These are phyloP conservation scores for Macadamia integrifolia DNA, from an alignment of 164 flowering plant species.

Conservation along the genomic window DNA sequence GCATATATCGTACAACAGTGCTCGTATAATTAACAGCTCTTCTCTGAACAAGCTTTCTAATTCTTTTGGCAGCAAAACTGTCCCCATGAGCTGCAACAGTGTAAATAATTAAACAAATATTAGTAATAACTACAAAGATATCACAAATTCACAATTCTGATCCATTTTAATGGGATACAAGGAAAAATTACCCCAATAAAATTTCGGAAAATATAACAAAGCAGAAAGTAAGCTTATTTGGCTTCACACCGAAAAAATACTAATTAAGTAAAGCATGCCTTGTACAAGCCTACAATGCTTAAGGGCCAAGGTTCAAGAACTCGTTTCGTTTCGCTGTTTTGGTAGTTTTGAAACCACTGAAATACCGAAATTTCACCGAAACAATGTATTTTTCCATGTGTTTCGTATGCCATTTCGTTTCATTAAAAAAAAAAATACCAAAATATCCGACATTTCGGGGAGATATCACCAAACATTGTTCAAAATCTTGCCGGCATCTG, in stretches of 20 bases:
- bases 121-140: background rate
- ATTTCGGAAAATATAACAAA: background rate
- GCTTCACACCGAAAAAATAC: too few relatives aligned
- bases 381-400: too few relatives aligned
- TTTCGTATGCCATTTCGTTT: too few relatives aligned
- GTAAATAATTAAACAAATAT: background rate
- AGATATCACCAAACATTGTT: too few relatives aligned
- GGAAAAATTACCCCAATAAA: background rate
- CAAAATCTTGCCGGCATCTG: too few relatives aligned
- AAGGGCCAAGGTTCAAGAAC: too few relatives aligned
- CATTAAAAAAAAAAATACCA: too few relatives aligned
- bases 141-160: background rate
- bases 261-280: background rate
- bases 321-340: too few relatives aligned
- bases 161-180: background rate
- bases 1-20: slow-evolving; percentile 87
- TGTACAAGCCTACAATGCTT: background rate
- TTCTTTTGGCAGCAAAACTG: slow-evolving; percentile 79
- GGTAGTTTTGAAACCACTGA: too few relatives aligned
- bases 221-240: background rate
- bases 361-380: too few relatives aligned
- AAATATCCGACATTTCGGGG: too few relatives aligned
- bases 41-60: slow-evolving; percentile 89
- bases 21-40: slow-evolving; percentile 97
- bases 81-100: slow-evolving; percentile 68